Conservation (phyloP, 2,329 filamentous ascomycete genomes). For the Beauveria scarabaeidicola region DNA sequence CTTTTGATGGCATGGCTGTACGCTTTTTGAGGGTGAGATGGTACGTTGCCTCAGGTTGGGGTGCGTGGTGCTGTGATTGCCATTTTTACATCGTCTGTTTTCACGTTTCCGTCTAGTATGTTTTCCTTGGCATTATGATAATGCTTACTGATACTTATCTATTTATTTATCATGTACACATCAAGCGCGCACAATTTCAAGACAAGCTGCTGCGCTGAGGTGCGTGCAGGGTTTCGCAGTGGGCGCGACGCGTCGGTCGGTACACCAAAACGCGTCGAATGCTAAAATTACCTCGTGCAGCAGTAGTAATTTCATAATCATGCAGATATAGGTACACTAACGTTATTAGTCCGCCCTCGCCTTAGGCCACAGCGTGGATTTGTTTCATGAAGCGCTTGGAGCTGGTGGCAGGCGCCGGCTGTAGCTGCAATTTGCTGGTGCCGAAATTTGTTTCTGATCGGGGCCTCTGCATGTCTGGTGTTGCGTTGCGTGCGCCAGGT, state of each 20-base stretch:
- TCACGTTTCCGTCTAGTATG: too few species aligned
- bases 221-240: neutral
- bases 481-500: neutral
- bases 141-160: too few species aligned
- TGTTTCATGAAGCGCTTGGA: constrained; percentile 2
- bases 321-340: neutral
- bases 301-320: neutral
- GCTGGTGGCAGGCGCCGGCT: neutral
- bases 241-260: neutral
- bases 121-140: too few species aligned
- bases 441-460: neutral
- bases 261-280: neutral
- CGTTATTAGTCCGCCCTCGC: neutral
- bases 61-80: too few species aligned
- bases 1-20: neutral
- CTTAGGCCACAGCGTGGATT: neutral
- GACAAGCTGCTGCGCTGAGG: neutral
- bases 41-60: too few species aligned
- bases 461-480: neutral
- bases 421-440: neutral
- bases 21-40: neutral
- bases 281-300: constrained; percentile 6
- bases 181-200: neutral
- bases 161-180: too few species aligned
- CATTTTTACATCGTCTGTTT: too few species aligned